These are phyloP conservation scores for Petunia hybrid DNA, from an alignment of 305 asterid species.

Conservation along the genomic window DNA sequence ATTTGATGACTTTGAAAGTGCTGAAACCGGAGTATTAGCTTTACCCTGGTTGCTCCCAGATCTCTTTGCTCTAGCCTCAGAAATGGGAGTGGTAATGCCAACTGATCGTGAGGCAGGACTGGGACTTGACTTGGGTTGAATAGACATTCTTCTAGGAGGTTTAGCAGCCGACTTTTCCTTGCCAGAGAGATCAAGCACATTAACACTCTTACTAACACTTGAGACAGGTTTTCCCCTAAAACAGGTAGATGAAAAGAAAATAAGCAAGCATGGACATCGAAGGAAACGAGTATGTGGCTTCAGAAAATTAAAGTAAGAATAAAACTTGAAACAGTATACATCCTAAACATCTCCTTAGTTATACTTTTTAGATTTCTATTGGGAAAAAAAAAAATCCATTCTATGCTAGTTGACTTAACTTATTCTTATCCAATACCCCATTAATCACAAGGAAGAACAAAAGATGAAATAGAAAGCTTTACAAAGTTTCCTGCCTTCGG, in stretches of 20 bases:
- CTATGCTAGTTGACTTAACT: background rate
- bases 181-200: constrained; percentile 72
- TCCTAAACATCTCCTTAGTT: background rate
- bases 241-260: background rate
- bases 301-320: background rate
- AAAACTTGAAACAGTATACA: background rate
- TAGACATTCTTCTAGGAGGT: constrained; percentile 90
- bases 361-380: background rate
- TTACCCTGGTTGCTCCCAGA: constrained; percentile 52
- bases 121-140: constrained; percentile 70
- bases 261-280: constrained; percentile 4
- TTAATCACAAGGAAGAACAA: background rate
- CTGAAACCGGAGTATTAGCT: constrained; percentile 67
- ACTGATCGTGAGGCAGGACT: constrained; percentile 62
- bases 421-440: background rate
- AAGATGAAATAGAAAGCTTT: background rate
- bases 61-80: constrained; percentile 70
- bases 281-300: background rate
- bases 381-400: background rate
- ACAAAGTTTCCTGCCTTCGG: background rate
- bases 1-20: constrained; percentile 57
- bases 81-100: constrained; percentile 75
- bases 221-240: constrained; percentile 64
- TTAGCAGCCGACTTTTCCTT: constrained; percentile 72
- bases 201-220: constrained; percentile 75